Evolutionary conservation across 257 asterid genomes (phyloP), one percentile per base, ranked within the genome.

Genomic region (Solanum clarkiae): DNA sequence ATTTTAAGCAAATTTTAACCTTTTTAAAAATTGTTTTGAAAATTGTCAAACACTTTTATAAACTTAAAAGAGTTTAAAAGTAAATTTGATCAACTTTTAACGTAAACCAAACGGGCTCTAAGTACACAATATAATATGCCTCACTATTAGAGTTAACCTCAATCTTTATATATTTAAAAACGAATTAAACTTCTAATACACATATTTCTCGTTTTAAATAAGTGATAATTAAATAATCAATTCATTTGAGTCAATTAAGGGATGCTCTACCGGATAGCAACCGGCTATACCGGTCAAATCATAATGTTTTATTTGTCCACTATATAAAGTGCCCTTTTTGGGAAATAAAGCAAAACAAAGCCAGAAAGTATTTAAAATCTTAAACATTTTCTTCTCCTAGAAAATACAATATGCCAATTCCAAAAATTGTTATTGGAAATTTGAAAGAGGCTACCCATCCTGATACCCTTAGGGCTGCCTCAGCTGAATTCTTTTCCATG

Each of bases 401-500:
- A 24, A 45, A 45, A 42, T 6, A 24, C 10, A 86, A 83, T 88
- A 93, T 94, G 98, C 95, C 97, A 79, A 42, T 94, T 80, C 80
- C 94, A n/a, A 87, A 83, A 85, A 91, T 93, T 49, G 42, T 36
- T 36, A 36, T 36, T 36, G 42, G 42, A 36, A 36, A 36, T 36
- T 36, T 36, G 42, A 36, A 90, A 10, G 98, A 93, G 90, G 96
- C 91, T 62, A 85, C 87, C 87, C 84, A 92, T 81, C 96, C 96
- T 1, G 95, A 93, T 16, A 88, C 96, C 87, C 86, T 94, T 75
- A 93, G 88, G 85, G 95, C 98, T 1, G 98, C 95, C 75, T 84
- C 90, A 36, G 96, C 98, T 3, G 98, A 94, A 91, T 94, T 94
- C 89, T 88, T 94, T 51, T 94, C 96, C 1, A 94, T 88, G 95